These are phyloP conservation scores for Zasmidium cellare DNA, from an alignment of 2,329 filamentous ascomycete genomes.

Conservation along the genomic window DNA sequence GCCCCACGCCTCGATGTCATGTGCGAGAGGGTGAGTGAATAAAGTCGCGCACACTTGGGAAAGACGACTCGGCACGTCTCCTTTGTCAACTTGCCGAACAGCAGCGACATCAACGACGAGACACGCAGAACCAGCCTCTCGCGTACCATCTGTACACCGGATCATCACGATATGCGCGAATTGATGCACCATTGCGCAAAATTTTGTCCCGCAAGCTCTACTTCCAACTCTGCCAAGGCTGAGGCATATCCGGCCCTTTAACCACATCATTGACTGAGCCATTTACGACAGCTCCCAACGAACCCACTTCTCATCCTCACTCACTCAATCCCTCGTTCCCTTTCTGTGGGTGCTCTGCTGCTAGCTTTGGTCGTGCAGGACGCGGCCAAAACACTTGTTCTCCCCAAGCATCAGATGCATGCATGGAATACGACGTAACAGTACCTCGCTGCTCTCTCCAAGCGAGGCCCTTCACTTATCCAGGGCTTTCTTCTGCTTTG, in stretches of 20 bases:
- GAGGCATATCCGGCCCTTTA: neutral
- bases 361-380: neutral
- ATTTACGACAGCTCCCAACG: neutral
- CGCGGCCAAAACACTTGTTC: neutral
- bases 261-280: neutral
- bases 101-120: neutral
- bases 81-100: neutral
- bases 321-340: too few relatives aligned
- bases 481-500: neutral
- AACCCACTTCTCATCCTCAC: neutral
- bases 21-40: neutral
- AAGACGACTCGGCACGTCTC: neutral
- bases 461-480: neutral
- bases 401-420: neutral
- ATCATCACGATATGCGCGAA: neutral
- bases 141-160: neutral
- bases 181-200: neutral
- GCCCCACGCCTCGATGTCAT: neutral
- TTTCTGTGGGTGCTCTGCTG: neutral
- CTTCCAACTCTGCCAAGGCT: neutral
- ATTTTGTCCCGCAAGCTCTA: too few relatives aligned
- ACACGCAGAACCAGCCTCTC: too few relatives aligned
- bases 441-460: neutral
- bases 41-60: neutral
- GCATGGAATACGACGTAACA: too few relatives aligned